Percentiles rank a stretch among this genome's conserved stretches.
Evolutionary conservation across 495 filamentous ascomycete genomes (phyloP).

Genomic region (Neurospora sp.): DNA sequence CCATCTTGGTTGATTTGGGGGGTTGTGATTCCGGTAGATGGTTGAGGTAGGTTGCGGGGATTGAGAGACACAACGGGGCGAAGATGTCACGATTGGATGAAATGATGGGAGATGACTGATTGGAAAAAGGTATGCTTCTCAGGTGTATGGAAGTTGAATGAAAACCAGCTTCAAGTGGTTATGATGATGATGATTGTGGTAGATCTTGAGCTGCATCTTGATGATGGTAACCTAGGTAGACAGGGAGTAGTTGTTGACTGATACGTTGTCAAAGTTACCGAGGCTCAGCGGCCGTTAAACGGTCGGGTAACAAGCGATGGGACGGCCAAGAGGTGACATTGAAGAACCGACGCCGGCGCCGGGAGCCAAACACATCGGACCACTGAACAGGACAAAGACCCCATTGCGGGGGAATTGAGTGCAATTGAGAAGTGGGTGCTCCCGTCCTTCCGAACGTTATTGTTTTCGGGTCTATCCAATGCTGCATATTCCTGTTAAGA

Average conservation of each 20-base stretch:
- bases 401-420: neutral
- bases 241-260: neutral
- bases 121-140: neutral
- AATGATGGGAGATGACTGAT: neutral
- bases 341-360: neutral
- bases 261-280: neutral
- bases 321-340: neutral
- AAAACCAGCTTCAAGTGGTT: neutral
- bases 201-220: neutral
- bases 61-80: neutral
- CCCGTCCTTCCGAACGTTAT: neutral
- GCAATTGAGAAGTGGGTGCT: neutral
- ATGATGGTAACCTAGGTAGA: neutral
- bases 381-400: neutral
- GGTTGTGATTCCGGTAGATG: neutral
- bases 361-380: neutral
- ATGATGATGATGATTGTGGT: neutral
- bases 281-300: slow-evolving; percentile 1
- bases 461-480: neutral
- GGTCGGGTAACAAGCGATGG: neutral
- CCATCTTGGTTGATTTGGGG: slow-evolving; percentile 7
- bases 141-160: neutral
- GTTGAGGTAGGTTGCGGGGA: neutral
- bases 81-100: neutral
- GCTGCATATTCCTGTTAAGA: neutral